These are phyloP conservation scores for Ogataea minuta DNA, from an alignment of 805 yeast species.

Conservation along the genomic window DNA sequence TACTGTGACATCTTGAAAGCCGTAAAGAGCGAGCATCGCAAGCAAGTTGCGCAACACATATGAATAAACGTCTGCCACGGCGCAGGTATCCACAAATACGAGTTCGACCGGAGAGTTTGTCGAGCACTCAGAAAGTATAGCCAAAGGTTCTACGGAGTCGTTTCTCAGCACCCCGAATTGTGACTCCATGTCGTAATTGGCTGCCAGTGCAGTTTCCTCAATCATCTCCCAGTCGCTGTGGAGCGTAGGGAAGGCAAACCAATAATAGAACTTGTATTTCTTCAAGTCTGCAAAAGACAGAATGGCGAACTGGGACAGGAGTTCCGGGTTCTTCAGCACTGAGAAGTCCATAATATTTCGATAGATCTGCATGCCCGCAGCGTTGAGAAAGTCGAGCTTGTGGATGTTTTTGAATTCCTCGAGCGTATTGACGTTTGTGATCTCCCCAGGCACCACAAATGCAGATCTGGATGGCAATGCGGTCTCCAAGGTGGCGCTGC, in stretches of 20 bases:
- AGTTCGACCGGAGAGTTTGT: conserved; percentile 5
- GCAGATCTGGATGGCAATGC: conserved; percentile 22
- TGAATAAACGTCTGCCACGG: conserved; percentile 19
- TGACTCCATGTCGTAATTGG: not conserved
- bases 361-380: conserved; percentile 30
- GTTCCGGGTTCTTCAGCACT: conserved; percentile 39
- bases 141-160: conserved; percentile 10
- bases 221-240: conserved; percentile 47
- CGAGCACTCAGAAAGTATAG: conserved; percentile 11
- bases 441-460: conserved; percentile 34
- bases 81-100: conserved; percentile 28
- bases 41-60: conserved; percentile 28
- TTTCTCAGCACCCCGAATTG: conserved; percentile 19
- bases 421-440: conserved; percentile 71
- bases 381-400: conserved; percentile 55
- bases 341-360: conserved; percentile 34
- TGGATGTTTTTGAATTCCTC: conserved; percentile 77
- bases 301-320: conserved; percentile 44
- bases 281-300: conserved; percentile 85
- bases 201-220: conserved; percentile 7
- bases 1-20: conserved; percentile 35
- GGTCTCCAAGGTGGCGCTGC: conserved; percentile 6
- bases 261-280: conserved; percentile 81
- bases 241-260: conserved; percentile 81
- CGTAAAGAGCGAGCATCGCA: conserved; percentile 33